Percentiles rank a stretch among this genome's conserved stretches.
Conservation (phyloP, 2,329 filamentous ascomycete genomes). For the Beauveria bassiana region DNA sequence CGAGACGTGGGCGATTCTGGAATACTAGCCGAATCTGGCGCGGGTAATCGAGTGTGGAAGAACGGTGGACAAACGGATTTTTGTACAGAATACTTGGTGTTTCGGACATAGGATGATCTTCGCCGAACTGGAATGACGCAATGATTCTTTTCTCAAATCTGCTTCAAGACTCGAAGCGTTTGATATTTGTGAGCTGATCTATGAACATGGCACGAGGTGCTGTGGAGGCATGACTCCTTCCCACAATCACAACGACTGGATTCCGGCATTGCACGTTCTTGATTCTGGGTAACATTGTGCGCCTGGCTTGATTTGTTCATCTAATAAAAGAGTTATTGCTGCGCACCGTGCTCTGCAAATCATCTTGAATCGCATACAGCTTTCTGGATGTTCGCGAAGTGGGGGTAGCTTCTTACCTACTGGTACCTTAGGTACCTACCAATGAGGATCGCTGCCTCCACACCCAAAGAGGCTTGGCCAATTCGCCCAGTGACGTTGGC, state of each 20-base stretch:
- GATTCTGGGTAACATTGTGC: too few relatives aligned
- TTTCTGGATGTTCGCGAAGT: background rate
- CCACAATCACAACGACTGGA: too few relatives aligned
- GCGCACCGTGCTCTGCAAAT: background rate
- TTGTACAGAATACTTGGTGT: slow-evolving; percentile 9
- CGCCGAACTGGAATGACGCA: slow-evolving; percentile 3
- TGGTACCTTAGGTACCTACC: background rate
- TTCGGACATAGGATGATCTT: slow-evolving; percentile 8
- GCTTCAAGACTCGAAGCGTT: too few relatives aligned
- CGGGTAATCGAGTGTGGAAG: background rate
- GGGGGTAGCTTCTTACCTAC: background rate
- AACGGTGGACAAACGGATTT: background rate
- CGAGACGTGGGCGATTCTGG: slow-evolving; percentile 80
- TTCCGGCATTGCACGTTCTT: too few relatives aligned
- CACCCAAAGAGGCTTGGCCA: background rate
- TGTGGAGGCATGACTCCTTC: too few relatives aligned
- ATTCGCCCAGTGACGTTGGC: slow-evolving; percentile 3
- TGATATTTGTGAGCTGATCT: too few relatives aligned
- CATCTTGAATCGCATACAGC: background rate
- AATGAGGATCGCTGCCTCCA: slow-evolving; percentile 1
- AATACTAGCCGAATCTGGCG: slow-evolving; percentile 37
- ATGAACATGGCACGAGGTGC: too few relatives aligned
- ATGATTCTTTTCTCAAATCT: background rate
- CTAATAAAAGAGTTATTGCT: background rate
- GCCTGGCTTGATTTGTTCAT: background rate